These are phyloP conservation scores for Gossypium turneri DNA, from an alignment of 345 rosid species.

Conservation along the genomic window DNA sequence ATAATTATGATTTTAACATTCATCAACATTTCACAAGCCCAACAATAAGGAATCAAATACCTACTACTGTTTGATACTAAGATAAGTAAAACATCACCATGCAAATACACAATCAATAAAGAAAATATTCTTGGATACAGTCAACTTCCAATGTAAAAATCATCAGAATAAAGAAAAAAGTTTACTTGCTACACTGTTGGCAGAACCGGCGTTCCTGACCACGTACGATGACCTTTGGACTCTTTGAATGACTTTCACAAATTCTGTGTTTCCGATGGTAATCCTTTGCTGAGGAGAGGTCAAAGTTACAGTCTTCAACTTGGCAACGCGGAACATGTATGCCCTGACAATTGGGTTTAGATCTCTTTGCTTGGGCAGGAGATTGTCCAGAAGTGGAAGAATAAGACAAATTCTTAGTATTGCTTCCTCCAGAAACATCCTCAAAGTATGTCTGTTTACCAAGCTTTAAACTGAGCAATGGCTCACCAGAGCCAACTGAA, in stretches of 20 bases:
- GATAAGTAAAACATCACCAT: background rate
- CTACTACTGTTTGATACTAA: background rate
- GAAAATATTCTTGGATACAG: background rate
- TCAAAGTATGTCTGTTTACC: conserved; percentile 72
- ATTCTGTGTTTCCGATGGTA: conserved; percentile 83
- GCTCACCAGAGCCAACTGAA: conserved; percentile 69
- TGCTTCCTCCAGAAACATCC: conserved; percentile 49
- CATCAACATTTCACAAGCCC: background rate
- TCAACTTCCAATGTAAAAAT: background rate
- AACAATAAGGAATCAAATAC: background rate
- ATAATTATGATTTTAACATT: conserved; percentile 10
- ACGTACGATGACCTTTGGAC: conserved; percentile 67
- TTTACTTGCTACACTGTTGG: conserved; percentile 97
- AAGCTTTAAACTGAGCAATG: conserved; percentile 71
- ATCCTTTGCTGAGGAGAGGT: conserved; percentile 76
- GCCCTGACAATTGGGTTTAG: conserved; percentile 47
- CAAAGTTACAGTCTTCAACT: conserved; percentile 82
- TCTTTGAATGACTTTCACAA: conserved; percentile 77
- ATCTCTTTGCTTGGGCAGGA: conserved; percentile 54
- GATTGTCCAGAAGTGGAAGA: conserved; percentile 38
- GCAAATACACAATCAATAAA: conserved; percentile 7
- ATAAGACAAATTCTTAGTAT: conserved; percentile 37
- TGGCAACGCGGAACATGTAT: conserved; percentile 48
- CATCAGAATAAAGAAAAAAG: conserved; percentile 12
- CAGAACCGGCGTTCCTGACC: conserved; percentile 89